phyloP scores from a whole-genome alignment of 1,139 yeast species.

The Taiozyma sp. region DNA sequence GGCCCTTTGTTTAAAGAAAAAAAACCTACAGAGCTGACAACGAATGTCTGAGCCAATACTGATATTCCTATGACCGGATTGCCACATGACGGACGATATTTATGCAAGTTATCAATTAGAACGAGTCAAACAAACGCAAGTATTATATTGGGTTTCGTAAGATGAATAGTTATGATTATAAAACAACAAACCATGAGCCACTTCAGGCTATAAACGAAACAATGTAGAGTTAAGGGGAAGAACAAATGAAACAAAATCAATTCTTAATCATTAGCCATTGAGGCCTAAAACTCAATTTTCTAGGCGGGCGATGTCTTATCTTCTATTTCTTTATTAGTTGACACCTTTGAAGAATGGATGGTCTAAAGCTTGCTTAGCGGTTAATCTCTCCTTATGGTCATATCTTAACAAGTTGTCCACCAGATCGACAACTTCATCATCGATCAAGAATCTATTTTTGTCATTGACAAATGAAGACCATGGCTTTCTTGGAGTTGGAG shows the following conservation, averaged over 20 bases:
- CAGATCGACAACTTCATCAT: constrained; percentile 73
- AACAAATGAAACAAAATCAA: neutral
- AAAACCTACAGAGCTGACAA: too few relatives aligned
- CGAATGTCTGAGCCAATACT: too few relatives aligned
- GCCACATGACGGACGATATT: too few relatives aligned
- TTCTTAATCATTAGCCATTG: neutral
- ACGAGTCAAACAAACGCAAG: neutral
- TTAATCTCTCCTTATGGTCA: constrained; percentile 92
- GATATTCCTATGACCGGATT: too few relatives aligned
- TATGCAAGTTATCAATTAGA: neutral
- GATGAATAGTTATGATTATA: neutral
- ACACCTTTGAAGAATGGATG: constrained; percentile 57
- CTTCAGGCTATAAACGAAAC: neutral
- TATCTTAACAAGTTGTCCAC: constrained; percentile 80
- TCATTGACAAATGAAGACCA: constrained; percentile 81
- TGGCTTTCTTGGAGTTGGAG: constrained; percentile 78
- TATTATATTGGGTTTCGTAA: neutral
- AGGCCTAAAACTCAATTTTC: neutral
- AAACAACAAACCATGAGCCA: neutral
- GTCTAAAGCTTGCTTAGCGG: constrained; percentile 92
- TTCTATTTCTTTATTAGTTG: neutral
- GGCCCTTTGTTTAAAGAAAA: too few relatives aligned
- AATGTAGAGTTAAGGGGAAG: neutral
- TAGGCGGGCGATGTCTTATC: neutral
- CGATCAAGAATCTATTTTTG: constrained; percentile 65